Conservation (phyloP, 1,284 basidiomycete species). For the Coniferiporia sulphurascens region DNA sequence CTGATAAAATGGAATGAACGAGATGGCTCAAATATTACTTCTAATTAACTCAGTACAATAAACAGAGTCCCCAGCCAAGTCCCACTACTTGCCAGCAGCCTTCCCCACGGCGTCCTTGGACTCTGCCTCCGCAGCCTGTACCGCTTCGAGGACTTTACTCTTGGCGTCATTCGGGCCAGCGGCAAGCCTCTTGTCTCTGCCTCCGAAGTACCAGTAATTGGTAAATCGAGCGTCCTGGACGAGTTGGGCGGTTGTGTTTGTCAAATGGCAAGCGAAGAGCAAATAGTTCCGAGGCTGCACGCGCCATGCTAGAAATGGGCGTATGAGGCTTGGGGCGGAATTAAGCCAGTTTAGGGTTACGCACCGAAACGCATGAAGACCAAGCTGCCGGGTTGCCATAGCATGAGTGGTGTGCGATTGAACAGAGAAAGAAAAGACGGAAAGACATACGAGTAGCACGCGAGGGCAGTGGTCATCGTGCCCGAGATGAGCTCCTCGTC, state of each 20-base stretch:
- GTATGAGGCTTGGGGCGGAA: too few species aligned
- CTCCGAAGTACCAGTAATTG: slow-evolving; percentile 86
- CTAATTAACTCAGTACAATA: slow-evolving; percentile 5
- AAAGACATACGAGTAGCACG: slow-evolving; percentile 81
- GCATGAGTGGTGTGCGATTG: slow-evolving; percentile 10
- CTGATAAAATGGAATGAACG: neutral
- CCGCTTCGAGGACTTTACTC: slow-evolving; percentile 47
- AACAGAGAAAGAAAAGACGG: slow-evolving; percentile 3
- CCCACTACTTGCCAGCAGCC: slow-evolving; percentile 4
- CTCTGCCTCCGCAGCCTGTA: slow-evolving; percentile 30
- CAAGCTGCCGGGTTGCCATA: slow-evolving; percentile 44
- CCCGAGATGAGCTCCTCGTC: slow-evolving; percentile 96
- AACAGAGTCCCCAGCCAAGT: neutral
- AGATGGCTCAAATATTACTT: neutral
- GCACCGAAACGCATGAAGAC: slow-evolving; percentile 94
- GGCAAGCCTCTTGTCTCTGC: slow-evolving; percentile 58
- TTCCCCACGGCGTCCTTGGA: slow-evolving; percentile 14
- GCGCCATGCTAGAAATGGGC: slow-evolving; percentile 69
- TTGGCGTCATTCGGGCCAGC: slow-evolving; percentile 25
- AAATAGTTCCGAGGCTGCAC: slow-evolving; percentile 94
- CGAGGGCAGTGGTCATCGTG: slow-evolving; percentile 88
- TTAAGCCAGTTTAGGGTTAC: slow-evolving; percentile 19
- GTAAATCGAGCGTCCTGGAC: slow-evolving; percentile 81
- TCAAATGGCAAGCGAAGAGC: slow-evolving; percentile 88
- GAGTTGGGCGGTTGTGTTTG: slow-evolving; percentile 83